Evolutionary conservation across 73 alveolate species (phyloP).

Genomic region (Paramecium bursaria): DNA sequence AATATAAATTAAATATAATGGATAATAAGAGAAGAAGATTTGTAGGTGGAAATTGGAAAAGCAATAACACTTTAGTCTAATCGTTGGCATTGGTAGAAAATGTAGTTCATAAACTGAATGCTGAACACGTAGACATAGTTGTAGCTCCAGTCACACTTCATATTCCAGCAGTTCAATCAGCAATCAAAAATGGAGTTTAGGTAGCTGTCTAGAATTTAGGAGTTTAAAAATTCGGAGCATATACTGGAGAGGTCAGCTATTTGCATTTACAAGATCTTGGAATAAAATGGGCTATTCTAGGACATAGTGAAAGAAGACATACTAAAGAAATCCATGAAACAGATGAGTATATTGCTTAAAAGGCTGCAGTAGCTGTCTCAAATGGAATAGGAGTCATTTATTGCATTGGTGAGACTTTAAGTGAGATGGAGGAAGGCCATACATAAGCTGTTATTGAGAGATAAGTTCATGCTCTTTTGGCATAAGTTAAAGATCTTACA

Average conservation of each 20-base stretch:
- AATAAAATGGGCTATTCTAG: conserved; percentile 83
- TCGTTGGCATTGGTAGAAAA: conserved; percentile 79
- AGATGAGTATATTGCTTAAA: conserved; percentile 73
- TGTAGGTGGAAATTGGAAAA: conserved; percentile 98
- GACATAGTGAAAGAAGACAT: conserved; percentile 85
- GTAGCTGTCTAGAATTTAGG: conserved; percentile 91
- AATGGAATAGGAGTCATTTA: conserved; percentile 74
- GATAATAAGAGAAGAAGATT: conserved; percentile 79
- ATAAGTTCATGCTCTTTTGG: conserved; percentile 24
- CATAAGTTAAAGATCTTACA: conserved; percentile 25
- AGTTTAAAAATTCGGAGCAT: conserved; percentile 94
- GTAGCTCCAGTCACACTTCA: conserved; percentile 87
- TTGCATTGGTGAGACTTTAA: conserved; percentile 83
- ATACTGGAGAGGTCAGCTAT: conserved; percentile 97
- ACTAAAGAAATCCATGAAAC: conserved; percentile 72
- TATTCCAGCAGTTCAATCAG: conserved; percentile 69
- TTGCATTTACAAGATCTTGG: conserved; percentile 80
- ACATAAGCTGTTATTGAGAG: conserved; percentile 70
- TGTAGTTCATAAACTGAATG: conserved; percentile 79
- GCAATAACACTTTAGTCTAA: conserved; percentile 88
- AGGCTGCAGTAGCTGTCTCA: conserved; percentile 73
- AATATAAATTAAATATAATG: no score
- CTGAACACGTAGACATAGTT: conserved; percentile 80
- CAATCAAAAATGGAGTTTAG: conserved; percentile 69
- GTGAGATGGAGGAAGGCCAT: conserved; percentile 73